Base-by-base conservation (phyloP, 306 rosid species). In the Rosa chinensis region DNA sequence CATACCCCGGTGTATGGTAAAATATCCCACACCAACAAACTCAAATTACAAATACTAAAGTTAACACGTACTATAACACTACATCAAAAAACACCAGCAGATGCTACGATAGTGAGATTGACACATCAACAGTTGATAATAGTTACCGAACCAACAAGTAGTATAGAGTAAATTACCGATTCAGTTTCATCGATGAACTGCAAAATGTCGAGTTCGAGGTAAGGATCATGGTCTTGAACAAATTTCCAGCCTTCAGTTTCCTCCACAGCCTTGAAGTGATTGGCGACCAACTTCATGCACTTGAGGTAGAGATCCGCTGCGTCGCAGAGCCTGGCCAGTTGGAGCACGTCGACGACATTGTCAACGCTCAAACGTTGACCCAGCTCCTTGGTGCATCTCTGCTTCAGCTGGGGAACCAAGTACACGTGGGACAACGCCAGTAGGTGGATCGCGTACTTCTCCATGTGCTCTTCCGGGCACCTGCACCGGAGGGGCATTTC, bases 231-330 rank as follows among this genome's bases (percentile, higher is more conserved):
- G 21, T 87, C 87, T 58, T 85, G 92, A 55, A 95, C 75, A 77
- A 95, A 95, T 47, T 84, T 89, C 99, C 99, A 95, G 0, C 97
- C 99, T 53, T 95, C 99, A 0, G 96, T 91, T 48, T 73, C 66
- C 73, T 95, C 97, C 0, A 95, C 97, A 1, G 89, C 82, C n/a
- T 86, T 89, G 90, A 89, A 93, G 72, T 93, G 79, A 20, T 67
- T 70, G 1, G 87, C 72, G 39, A 91, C 88, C 61, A 90, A 75
- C 70, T 88, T 93, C 96, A 91, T 84, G 83, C 97, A 89, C 69
- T 87, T 92, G 84, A 95, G 86, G 80, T 79, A 80, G 42, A 95
- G 99, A 93, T 95, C 94, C 11, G 97, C 91, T 16, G 99, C 96
- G 44, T 95, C 95, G 83, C 97, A 95, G 87, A 95, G 89, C 73